phyloP scores from a whole-genome alignment of 495 filamentous ascomycete genomes.

The Penicillium bialowiezense region DNA sequence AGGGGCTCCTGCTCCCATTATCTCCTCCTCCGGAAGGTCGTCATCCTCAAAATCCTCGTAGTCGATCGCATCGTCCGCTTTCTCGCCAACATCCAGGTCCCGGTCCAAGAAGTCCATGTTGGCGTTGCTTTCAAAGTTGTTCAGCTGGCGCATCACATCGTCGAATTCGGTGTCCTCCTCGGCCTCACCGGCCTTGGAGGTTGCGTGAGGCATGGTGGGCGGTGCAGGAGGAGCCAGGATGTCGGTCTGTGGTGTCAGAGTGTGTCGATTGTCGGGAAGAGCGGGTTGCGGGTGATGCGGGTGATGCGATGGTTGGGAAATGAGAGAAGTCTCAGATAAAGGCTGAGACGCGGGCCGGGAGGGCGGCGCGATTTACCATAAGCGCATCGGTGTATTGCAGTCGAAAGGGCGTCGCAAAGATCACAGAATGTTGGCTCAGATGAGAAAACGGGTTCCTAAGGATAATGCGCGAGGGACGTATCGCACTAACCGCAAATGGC shows the following conservation, averaged over 20 bases:
- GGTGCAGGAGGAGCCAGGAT: neutral
- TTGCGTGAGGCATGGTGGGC: conserved; percentile 50
- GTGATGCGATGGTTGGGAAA: neutral
- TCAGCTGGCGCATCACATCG: conserved; percentile 50
- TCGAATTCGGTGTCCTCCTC: conserved; percentile 47
- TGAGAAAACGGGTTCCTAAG: conserved; percentile 6
- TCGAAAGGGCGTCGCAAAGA: neutral
- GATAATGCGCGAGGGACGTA: conserved; percentile 4
- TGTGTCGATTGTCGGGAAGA: neutral
- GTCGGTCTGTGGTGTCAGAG: neutral
- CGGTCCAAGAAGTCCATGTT: conserved; percentile 43
- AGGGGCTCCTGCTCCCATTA: conserved; percentile 16
- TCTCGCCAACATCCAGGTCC: conserved; percentile 62
- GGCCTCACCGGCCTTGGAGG: conserved; percentile 26
- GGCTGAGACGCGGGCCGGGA: conserved; percentile 6
- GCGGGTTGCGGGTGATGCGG: neutral
- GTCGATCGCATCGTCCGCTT: conserved; percentile 78
- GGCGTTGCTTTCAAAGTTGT: conserved; percentile 34
- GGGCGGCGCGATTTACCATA: conserved; percentile 7
- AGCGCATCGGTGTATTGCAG: conserved; percentile 9
- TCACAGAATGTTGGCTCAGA: too few relatives aligned
- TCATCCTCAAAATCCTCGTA: conserved; percentile 82
- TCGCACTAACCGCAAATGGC: conserved; percentile 18
- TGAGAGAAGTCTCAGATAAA: neutral
- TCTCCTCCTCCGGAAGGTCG: conserved; percentile 67